Conservation (phyloP, 441 rosid species). For the Erodium moschatum region DNA sequence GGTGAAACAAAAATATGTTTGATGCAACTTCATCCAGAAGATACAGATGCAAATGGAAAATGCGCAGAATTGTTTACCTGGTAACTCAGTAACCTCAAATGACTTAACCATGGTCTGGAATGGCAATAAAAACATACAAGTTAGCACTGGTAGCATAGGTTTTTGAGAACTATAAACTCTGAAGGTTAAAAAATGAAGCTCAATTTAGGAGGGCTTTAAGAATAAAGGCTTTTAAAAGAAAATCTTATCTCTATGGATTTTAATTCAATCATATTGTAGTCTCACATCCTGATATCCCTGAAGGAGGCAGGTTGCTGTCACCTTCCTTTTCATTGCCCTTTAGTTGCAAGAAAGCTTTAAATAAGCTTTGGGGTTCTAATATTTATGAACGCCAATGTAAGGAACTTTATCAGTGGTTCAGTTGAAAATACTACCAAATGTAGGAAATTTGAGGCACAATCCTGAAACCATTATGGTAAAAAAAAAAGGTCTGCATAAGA, state of each 20-base stretch:
- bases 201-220: background rate
- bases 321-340: background rate
- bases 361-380: background rate
- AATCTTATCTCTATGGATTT: background rate
- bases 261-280: background rate
- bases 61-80: constrained; percentile 33
- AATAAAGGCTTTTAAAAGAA: too few species aligned
- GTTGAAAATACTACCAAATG: background rate
- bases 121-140: constrained; percentile 21
- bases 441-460: background rate
- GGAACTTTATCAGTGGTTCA: background rate
- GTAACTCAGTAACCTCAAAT: constrained; percentile 53
- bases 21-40: background rate
- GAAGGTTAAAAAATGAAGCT: constrained; percentile 5
- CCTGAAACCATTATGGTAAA: background rate
- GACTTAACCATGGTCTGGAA: constrained; percentile 48
- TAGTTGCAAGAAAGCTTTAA: background rate
- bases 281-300: background rate
- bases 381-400: background rate
- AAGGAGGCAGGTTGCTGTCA: background rate
- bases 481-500: background rate
- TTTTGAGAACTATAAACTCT: constrained; percentile 1
- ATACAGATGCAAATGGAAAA: constrained; percentile 1
- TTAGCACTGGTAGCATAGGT: constrained; percentile 21
- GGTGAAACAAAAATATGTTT: constrained; percentile 1